phyloP scores from a whole-genome alignment of 306 rosid species.

The Adenanthera pavonina region DNA sequence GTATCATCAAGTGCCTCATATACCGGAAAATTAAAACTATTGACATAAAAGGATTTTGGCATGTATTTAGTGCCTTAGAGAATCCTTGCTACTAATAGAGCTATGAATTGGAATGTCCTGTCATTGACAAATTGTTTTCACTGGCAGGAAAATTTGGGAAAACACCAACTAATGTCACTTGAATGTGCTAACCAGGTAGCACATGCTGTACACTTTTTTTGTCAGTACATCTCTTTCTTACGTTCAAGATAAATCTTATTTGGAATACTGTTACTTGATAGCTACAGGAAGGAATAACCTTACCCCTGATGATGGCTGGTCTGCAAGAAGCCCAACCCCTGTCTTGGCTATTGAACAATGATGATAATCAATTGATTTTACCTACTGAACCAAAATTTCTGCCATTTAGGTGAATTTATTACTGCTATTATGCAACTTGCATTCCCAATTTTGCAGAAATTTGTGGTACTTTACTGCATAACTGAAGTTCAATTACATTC shows the following conservation, averaged over 20 bases:
- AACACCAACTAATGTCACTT: constrained; percentile 59
- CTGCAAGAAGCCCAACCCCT: constrained; percentile 69
- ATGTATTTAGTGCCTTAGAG: neutral
- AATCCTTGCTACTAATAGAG: constrained; percentile 4
- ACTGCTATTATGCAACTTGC: constrained; percentile 15
- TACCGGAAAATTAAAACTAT: neutral
- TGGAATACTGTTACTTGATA: constrained; percentile 37
- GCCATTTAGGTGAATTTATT: constrained; percentile 57
- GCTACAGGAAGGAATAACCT: constrained; percentile 65
- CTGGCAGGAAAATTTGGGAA: constrained; percentile 66
- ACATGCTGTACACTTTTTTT: constrained; percentile 16
- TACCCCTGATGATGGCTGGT: constrained; percentile 60
- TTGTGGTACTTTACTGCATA: neutral
- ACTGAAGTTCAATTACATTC: constrained; percentile 7
- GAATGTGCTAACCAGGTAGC: constrained; percentile 63
- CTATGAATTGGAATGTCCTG: constrained; percentile 15
- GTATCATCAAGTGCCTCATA: constrained; percentile 15
- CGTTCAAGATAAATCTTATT: constrained; percentile 32
- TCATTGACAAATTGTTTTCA: constrained; percentile 20
- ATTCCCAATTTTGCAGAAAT: neutral
- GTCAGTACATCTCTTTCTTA: neutral
- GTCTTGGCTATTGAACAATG: constrained; percentile 65
- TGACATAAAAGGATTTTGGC: neutral
- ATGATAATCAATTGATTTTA: constrained; percentile 54
- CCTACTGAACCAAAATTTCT: constrained; percentile 58